Evolutionary conservation across 192 early-diverging fungal species (phyloP), one percentile per base, ranked within the genome.

Genomic region (Podila epigama): DNA sequence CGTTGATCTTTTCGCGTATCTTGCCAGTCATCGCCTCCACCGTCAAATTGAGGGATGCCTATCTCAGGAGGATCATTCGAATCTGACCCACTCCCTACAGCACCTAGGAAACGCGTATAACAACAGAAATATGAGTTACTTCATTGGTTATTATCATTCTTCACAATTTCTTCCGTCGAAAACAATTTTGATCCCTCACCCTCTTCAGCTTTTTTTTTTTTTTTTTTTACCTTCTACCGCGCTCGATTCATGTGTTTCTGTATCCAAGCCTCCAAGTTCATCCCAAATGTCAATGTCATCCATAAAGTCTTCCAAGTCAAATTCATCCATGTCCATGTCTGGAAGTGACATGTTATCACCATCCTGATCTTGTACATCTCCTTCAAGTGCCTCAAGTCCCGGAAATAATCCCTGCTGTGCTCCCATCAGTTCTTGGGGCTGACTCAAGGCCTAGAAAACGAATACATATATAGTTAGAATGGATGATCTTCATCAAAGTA

Each of bases 31-130:
- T 71, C 77, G 1, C 34, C 56, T 31, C 69, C 59, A 4, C 69
- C 77, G 31, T 71, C 77, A 54, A 71, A 79, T 32, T 77, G 73
- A 0, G 73, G 73, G 6, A 71, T 79, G 25, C n/a, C 7, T 4
- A 9, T 48, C 2, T 41, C 28, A n/a, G 32, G 12, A 40, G 52
- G 32, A n/a, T n/a, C n/a, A n/a, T n/a, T n/a, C n/a, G n/a, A n/a
- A n/a, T n/a, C n/a, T n/a, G n/a, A n/a, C n/a, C n/a, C n/a, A n/a
- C n/a, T n/a, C n/a, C n/a, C n/a, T n/a, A n/a, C n/a, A n/a, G n/a
- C n/a, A n/a, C n/a, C n/a, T n/a, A n/a, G n/a, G n/a, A n/a, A n/a
- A n/a, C n/a, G n/a, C n/a, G n/a, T n/a, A n/a, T n/a, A n/a, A n/a
- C n/a, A n/a, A n/a, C n/a, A n/a, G n/a, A n/a, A n/a, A n/a, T n/a